Conservation (phyloP, 2,329 filamentous ascomycete species). For the Diaporthe aspalathi region DNA sequence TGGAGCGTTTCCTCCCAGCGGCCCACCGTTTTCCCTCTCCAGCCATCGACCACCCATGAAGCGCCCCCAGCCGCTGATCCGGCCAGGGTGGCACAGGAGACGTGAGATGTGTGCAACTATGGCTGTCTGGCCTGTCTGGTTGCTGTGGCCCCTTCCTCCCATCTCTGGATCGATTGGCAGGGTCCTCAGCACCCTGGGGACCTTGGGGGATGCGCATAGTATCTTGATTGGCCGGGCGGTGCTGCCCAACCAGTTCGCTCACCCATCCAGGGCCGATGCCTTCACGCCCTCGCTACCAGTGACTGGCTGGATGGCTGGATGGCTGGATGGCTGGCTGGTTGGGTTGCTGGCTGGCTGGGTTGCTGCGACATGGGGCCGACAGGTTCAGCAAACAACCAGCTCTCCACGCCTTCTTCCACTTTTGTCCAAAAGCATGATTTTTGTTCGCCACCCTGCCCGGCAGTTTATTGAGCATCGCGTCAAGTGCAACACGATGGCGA, state of each 20-base stretch:
- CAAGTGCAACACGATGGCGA: conserved; percentile 11
- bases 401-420: neutral
- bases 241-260: neutral
- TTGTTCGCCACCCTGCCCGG: conserved; percentile 21
- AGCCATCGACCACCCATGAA: conserved; percentile 4
- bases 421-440: conserved; percentile 3
- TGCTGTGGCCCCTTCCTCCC: neutral
- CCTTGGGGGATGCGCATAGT: conserved; percentile 24
- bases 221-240: conserved; percentile 14
- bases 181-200: conserved; percentile 20
- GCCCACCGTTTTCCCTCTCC: conserved; percentile 28
- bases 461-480: neutral
- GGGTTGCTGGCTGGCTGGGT: no score
- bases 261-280: neutral
- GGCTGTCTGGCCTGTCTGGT: conserved; percentile 6
- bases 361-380: conserved; percentile 24
- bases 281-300: conserved; percentile 19
- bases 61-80: conserved; percentile 26
- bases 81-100: conserved; percentile 28
- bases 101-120: conserved; percentile 15
- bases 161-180: conserved; percentile 31
- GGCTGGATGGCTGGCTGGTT: neutral
- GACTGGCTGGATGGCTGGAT: neutral
- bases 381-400: conserved; percentile 5
- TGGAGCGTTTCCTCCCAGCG: conserved; percentile 25